Evolutionary conservation across 2,329 filamentous ascomycete genomes (phyloP), one percentile per base, ranked within the genome.

Genomic region (Colletotrichum sojae): DNA sequence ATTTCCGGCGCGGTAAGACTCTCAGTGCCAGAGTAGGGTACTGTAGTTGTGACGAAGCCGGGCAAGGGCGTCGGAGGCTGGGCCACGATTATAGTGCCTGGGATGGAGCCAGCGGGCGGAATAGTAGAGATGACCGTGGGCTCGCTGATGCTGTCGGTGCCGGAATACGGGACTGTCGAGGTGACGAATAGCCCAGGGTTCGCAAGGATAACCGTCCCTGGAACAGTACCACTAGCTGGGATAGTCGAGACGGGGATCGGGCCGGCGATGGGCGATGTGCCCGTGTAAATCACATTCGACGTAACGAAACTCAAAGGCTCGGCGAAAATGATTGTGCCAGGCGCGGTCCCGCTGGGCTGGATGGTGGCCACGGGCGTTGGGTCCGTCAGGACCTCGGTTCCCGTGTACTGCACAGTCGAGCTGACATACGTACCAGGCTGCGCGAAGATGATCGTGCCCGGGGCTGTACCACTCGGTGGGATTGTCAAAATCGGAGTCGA

Each of bases 301-400:
- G 68, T 72, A 4, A 68, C 27, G 39, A 57, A 72, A 1, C 48
- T 48, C n/a, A 48, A 53, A 9, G 69, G 61, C 20, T 49, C 31
- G 4, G 62, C 53, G 2, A 69, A 20, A 4, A 71, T 58, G 13
- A 69, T 54, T 2, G 69, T 69, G 1, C 71, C 69, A 13, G 69
- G 69, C 2, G 9, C 22, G 10, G 61, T 63, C 3, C 58, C 61
- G 16, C 39, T 59, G 22, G 63, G 67, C 1, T 57, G 46, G 9
- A 62, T 51, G 2, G 70, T 70, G 5, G 51, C 59, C 12, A 66
- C 8, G 3, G 56, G 13, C 5, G 56, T 61, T 6, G 55, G 56
- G 5, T 25, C 56, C 0, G 56, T 55, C 16, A 66, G 10, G 1
- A 16, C 16, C 9, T 60, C 56, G 4, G 56, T 66, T 2, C 63